A percentile compares a stretch with the other conserved stretches of the same genome.
Conservation (phyloP, 495 filamentous ascomycete species). For the Penicillium paradoxum region DNA sequence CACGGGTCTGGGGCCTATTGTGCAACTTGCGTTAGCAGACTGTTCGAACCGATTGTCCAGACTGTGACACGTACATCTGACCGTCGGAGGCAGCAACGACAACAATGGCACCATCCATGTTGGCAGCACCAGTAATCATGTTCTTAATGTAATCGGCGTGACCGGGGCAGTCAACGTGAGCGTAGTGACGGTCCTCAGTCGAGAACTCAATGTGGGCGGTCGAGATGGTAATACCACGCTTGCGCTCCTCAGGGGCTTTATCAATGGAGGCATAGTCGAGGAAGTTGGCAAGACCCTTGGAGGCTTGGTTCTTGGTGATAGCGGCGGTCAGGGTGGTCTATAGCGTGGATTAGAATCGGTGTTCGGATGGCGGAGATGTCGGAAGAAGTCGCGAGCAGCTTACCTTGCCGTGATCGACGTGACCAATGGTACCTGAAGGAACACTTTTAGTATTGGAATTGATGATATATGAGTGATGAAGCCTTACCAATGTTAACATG, state of each 20-base stretch:
- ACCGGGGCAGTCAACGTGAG: conserved; percentile 98
- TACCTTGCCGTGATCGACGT: conserved; percentile 99
- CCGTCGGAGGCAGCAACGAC: conserved; percentile 98
- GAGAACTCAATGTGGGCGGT: conserved; percentile 97
- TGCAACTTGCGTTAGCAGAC: conserved; percentile 19
- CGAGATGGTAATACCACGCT: conserved; percentile 99
- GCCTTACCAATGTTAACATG: conserved; percentile 92
- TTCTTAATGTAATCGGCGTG: conserved; percentile 99
- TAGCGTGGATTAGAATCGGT: conserved; percentile 20
- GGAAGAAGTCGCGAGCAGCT: conserved; percentile 10
- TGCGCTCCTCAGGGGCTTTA: conserved; percentile 97
- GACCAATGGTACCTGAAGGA: conserved; percentile 82
- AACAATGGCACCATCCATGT: conserved; percentile 97
- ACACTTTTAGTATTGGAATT: conserved; percentile 6
- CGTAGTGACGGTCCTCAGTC: conserved; percentile 89
- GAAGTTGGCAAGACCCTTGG: conserved; percentile 89
- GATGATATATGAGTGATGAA: background rate
- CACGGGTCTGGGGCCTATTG: conserved; percentile 86
- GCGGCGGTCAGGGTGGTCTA: conserved; percentile 97
- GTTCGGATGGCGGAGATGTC: background rate
- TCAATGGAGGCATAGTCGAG: conserved; percentile 97
- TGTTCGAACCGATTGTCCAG: background rate
- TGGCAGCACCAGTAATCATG: conserved; percentile 97
- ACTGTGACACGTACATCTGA: conserved; percentile 65
- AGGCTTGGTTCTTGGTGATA: conserved; percentile 94